Base-by-base conservation (phyloP, 768 basidiomycete genomes). In the Amanita subjunquillea region DNA sequence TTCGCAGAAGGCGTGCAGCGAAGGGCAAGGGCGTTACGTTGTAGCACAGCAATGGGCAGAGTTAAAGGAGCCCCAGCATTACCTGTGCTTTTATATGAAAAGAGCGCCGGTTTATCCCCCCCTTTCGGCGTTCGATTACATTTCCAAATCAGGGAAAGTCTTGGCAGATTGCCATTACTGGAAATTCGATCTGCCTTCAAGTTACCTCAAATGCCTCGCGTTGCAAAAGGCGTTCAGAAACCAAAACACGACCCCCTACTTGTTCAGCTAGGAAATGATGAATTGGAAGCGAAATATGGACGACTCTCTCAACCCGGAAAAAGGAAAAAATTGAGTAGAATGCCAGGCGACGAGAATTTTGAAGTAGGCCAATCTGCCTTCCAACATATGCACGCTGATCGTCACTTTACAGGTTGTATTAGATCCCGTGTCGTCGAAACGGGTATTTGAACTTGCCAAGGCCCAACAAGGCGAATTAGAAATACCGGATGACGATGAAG, bases 381-480 rank as follows among this genome's bases (percentile, higher is more conserved):
- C 52, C 58, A 46, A 43, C 45, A 54, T 43, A 53, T 54, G 32
- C 13, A 22, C 37, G 42, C 40, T 39, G 57, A 42, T 59, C 45
- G 48, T 54, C 32, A 50, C 6, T 55, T 25, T 22, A 37, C 56
- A 94, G 91, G 73, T 70, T 41, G 79, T 82, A 17, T 65, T 93
- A 55, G 89, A 92, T 63, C 77, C 85, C 2, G 90, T 86, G 67
- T 86, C 84, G 5, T 95, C 92, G 0, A 75, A 77, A 54, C 84
- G 82, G 59, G 96, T 99, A 46, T 86, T 99, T 58, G 87, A 93
- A 65, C 80, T 99, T 51, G 95, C 95, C 13, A 77, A 80, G 62
- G 85, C 89, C 59, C 95, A 99, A 67, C 93, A 97, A 68, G 85
- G 91, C 64, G 93, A 97, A 63, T 67, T 94, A 3, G 82, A 81